These are phyloP conservation scores for Afroboletus lepidellus DNA, from an alignment of 1,284 basidiomycete genomes.

Conservation along the genomic window DNA sequence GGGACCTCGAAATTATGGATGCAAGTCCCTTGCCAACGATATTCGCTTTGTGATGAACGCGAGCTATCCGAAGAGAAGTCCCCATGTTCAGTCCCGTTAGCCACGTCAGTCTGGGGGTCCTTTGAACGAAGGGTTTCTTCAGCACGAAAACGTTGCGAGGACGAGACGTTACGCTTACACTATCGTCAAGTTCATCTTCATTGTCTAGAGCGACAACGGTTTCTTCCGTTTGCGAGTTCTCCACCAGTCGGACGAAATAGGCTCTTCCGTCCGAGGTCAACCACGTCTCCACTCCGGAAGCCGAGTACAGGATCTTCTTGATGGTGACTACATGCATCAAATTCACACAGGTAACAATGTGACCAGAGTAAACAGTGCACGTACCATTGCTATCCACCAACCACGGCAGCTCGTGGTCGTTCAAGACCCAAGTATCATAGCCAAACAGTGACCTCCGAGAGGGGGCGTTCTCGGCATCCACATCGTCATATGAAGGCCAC, in stretches of 20 bases:
- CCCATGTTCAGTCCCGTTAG: constrained; percentile 8
- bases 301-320: constrained; percentile 53
- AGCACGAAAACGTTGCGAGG: background rate
- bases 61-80: constrained; percentile 9
- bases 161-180: constrained; percentile 17
- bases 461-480: constrained; percentile 36
- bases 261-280: constrained; percentile 78
- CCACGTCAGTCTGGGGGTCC: constrained; percentile 6
- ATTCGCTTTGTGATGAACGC: constrained; percentile 24
- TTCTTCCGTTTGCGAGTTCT: constrained; percentile 27
- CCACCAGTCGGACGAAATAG: constrained; percentile 68
- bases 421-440: constrained; percentile 72
- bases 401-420: constrained; percentile 72
- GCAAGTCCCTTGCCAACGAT: constrained; percentile 64
- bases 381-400: constrained; percentile 67
- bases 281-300: constrained; percentile 71
- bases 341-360: background rate
- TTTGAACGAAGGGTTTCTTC: constrained; percentile 9
- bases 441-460: constrained; percentile 33
- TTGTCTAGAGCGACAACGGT: constrained; percentile 1
- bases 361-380: constrained; percentile 16
- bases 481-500: constrained; percentile 64
- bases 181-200: constrained; percentile 8
- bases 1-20: constrained; percentile 68
- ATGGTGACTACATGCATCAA: constrained; percentile 50